phyloP scores from a whole-genome alignment of 179 eudicot species.

The Vitellaria paradoxa region DNA sequence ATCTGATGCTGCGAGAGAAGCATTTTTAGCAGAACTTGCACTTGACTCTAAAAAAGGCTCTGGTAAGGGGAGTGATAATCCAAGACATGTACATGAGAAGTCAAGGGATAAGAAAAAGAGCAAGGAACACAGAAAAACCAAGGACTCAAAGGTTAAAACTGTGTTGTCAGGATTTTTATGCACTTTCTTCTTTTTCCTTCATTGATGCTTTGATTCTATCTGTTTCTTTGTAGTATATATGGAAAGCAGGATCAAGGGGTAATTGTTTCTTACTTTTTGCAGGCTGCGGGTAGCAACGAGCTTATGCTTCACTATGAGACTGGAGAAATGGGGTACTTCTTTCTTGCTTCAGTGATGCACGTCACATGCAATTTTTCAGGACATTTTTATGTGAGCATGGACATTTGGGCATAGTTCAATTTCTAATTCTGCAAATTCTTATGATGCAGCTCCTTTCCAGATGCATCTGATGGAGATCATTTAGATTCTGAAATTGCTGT shows the following conservation, averaged over 20 bases:
- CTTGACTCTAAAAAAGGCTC: conserved; percentile 67
- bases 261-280: conserved; percentile 28
- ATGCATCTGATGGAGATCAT: conserved; percentile 39
- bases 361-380: neutral
- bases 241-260: conserved; percentile 5
- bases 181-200: neutral
- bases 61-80: conserved; percentile 46
- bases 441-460: conserved; percentile 48
- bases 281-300: conserved; percentile 55
- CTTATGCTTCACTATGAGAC: conserved; percentile 34
- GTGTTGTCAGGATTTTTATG: neutral
- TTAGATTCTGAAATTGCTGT: conserved; percentile 35
- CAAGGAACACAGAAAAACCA: conserved; percentile 62
- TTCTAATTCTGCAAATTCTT: conserved; percentile 13
- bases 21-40: conserved; percentile 94
- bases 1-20: conserved; percentile 98
- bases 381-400: neutral
- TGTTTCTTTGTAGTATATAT: neutral
- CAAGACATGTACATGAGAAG: conserved; percentile 60
- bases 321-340: conserved; percentile 49
- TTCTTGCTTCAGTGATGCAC: conserved; percentile 11
- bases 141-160: conserved; percentile 66
- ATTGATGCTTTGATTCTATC: neutral
- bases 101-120: conserved; percentile 74
- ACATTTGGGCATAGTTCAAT: conserved; percentile 5